These are phyloP conservation scores for Paraphaeosphaeria minitans DNA, from an alignment of 2,329 filamentous ascomycete species.

Conservation along the genomic window DNA sequence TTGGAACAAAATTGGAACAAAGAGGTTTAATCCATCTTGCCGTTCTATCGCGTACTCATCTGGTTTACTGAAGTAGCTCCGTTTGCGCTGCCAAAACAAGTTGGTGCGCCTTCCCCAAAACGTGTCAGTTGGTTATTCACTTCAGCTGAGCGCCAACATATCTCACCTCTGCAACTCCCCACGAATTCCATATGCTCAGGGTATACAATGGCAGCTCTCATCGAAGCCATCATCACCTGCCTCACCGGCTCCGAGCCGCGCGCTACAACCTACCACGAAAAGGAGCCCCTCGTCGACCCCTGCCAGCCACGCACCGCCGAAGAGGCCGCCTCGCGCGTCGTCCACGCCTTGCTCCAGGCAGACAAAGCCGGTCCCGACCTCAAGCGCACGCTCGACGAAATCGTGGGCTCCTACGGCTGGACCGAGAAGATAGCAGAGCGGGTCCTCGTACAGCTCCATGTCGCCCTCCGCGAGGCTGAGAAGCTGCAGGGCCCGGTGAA, in stretches of 20 bases:
- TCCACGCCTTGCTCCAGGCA: conserved; percentile 25
- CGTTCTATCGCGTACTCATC: background rate
- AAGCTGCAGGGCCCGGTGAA: conserved; percentile 16
- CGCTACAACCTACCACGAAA: conserved; percentile 17
- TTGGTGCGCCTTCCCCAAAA: no score
- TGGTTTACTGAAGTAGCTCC: background rate
- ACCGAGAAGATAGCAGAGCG: conserved; percentile 37
- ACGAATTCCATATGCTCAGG: background rate
- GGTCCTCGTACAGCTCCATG: conserved; percentile 34
- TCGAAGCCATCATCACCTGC: conserved; percentile 23
- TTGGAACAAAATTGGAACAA: no score
- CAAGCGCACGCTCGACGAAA: conserved; percentile 28
- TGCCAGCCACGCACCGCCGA: conserved; percentile 14
- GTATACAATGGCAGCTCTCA: conserved; percentile 10
- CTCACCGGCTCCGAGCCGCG: conserved; percentile 14
- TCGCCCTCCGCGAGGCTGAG: conserved; percentile 7
- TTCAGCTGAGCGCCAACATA: background rate
- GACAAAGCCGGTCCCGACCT: conserved; percentile 25
- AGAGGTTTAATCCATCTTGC: no score
- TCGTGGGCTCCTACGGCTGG: conserved; percentile 36
- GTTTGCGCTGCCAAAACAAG: background rate
- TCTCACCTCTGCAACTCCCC: background rate
- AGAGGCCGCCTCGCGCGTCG: conserved; percentile 25
- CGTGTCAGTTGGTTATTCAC: background rate
- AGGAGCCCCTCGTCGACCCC: conserved; percentile 14